Conservation (phyloP, 163 green algal genomes). For the Coccomyxa subellipsoidea region DNA sequence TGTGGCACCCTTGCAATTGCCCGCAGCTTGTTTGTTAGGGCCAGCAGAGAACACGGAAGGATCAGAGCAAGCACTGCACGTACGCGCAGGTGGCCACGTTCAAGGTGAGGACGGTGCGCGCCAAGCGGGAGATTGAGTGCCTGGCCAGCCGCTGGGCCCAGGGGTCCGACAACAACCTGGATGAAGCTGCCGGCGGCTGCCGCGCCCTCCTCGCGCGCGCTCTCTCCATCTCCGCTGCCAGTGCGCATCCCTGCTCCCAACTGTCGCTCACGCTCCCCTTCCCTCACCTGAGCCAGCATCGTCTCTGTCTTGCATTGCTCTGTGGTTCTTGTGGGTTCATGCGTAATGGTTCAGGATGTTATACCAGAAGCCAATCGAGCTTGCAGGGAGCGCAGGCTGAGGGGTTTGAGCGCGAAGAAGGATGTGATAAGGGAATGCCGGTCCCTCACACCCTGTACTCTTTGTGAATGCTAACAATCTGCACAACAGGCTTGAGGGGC, state of each 20-base stretch:
- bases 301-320: neutral
- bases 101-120: constrained; percentile 16
- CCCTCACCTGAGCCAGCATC: no score
- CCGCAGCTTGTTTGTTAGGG: no score
- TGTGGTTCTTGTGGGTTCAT: neutral
- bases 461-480: no score
- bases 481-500: no score
- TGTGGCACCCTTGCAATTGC: no score
- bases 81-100: constrained; percentile 21
- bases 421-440: no score
- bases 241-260: neutral
- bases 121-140: neutral
- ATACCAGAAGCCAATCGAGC: neutral
- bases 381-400: neutral
- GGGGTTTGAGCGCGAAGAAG: neutral
- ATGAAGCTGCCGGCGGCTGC: neutral
- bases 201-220: neutral
- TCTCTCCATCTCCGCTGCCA: neutral
- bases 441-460: no score
- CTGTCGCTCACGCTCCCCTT: neutral
- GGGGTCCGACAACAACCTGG: neutral
- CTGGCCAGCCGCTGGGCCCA: neutral
- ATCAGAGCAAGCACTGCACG: no score
- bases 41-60: no score
- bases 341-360: neutral